Conservation (phyloP, 2,329 filamentous ascomycete species). For the Aspergillus pseudotamarii region DNA sequence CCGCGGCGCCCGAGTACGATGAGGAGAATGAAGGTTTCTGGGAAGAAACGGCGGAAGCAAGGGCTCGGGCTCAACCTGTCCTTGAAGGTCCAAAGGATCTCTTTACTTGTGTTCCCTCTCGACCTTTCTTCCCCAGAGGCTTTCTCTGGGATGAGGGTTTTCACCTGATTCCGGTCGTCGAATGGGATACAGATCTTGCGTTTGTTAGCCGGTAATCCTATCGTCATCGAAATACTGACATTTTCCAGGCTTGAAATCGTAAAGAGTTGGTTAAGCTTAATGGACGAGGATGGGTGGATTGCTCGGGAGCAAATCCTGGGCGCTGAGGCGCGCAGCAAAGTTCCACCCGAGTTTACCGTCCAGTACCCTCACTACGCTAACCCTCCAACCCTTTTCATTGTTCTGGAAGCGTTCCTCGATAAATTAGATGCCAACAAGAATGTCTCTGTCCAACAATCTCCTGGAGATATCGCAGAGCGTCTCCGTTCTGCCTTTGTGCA, state of each 20-base stretch:
- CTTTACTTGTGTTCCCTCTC: constrained; percentile 87
- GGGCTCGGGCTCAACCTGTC: constrained; percentile 67
- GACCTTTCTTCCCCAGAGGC: constrained; percentile 93
- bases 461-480: constrained; percentile 40
- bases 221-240: constrained; percentile 22
- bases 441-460: constrained; percentile 26
- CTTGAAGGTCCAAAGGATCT: constrained; percentile 83
- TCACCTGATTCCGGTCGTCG: constrained; percentile 84
- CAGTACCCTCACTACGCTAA: constrained; percentile 98
- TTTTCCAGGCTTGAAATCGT: constrained; percentile 70
- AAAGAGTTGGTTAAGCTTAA: constrained; percentile 92
- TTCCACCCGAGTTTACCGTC: constrained; percentile 87
- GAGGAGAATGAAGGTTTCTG: constrained; percentile 96
- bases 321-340: constrained; percentile 88
- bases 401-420: constrained; percentile 81
- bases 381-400: constrained; percentile 89
- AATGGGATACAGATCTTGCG: constrained; percentile 91
- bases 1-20: constrained; percentile 88
- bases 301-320: constrained; percentile 94
- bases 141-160: constrained; percentile 99
- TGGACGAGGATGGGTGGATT: constrained; percentile 98
- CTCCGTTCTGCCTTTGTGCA: constrained; percentile 68
- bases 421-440: constrained; percentile 62
- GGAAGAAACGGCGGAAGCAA: constrained; percentile 83
- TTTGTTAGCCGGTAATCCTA: constrained; percentile 30